A percentile compares a stretch with the other conserved stretches of the same genome.
These are phyloP conservation scores for Fomitopsis betulina DNA, from an alignment of 1,284 basidiomycete species.

Conservation along the genomic window DNA sequence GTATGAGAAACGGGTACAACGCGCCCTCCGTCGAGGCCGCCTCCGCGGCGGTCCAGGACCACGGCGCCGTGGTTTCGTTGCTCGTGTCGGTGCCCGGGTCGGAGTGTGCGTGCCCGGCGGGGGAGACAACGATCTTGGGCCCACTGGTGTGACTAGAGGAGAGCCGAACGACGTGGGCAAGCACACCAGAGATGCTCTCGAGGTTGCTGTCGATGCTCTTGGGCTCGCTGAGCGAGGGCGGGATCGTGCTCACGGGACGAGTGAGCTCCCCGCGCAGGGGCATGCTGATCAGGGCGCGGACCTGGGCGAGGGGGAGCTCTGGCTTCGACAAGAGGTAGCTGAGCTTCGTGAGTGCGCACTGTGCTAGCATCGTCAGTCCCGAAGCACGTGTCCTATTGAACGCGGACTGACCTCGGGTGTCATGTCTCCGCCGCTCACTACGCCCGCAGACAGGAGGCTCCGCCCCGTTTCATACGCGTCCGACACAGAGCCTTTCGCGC, in stretches of 20 bases:
- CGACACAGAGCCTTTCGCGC: slow-evolving; percentile 78
- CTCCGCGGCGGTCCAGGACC: slow-evolving; percentile 75
- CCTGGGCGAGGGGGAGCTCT: slow-evolving; percentile 62
- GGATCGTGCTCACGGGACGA: slow-evolving; percentile 33
- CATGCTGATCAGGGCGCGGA: slow-evolving; percentile 73
- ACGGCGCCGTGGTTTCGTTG: slow-evolving; percentile 55
- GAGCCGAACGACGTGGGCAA: slow-evolving; percentile 66
- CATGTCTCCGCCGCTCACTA: slow-evolving; percentile 85
- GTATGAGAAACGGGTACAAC: slow-evolving; percentile 70
- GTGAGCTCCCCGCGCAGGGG: slow-evolving; percentile 89
- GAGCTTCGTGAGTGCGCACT: slow-evolving; percentile 88
- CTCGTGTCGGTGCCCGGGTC: slow-evolving; percentile 27
- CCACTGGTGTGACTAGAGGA: slow-evolving; percentile 34
- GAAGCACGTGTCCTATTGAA: no score
- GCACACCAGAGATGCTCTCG: slow-evolving; percentile 57
- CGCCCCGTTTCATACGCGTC: slow-evolving; percentile 81
- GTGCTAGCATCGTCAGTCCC: slow-evolving; percentile 2
- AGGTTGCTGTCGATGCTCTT: slow-evolving; percentile 43
- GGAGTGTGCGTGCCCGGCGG: no score
- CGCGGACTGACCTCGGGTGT: slow-evolving; percentile 73
- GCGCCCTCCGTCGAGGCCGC: slow-evolving; percentile 62
- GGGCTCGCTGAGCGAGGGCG: slow-evolving; percentile 33
- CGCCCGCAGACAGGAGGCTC: slow-evolving; percentile 66
- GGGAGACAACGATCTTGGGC: slow-evolving; percentile 42
- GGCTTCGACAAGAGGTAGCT: slow-evolving; percentile 86